Conservation (phyloP, 352 stramenopile species). For the Globisporangium spiculum region DNA sequence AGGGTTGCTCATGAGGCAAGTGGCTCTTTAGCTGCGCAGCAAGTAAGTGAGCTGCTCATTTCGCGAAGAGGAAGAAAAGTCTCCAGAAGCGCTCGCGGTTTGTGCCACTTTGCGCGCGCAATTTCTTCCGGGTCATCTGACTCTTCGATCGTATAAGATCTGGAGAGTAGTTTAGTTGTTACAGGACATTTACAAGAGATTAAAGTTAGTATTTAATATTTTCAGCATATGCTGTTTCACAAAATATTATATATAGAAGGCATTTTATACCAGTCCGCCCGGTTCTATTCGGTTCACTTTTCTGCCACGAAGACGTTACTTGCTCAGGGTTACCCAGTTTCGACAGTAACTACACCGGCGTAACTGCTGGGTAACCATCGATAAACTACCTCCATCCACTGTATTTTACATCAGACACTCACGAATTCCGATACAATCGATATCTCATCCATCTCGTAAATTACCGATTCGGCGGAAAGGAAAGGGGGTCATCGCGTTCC, state of each 20-base stretch:
- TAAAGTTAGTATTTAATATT: background rate
- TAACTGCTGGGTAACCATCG: background rate
- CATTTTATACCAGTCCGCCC: background rate
- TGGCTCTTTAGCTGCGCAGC: background rate
- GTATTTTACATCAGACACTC: background rate
- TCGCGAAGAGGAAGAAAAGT: background rate
- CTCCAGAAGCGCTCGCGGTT: background rate
- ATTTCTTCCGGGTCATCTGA: constrained; percentile 11
- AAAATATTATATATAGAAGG: background rate
- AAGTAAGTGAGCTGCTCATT: background rate
- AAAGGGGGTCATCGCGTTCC: background rate
- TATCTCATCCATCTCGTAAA: background rate
- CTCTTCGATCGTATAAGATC: background rate
- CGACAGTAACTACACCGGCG: background rate
- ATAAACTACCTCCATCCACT: background rate
- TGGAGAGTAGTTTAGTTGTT: background rate
- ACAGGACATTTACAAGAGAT: background rate
- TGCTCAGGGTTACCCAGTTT: background rate
- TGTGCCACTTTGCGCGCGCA: constrained; percentile 1
- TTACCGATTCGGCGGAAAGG: background rate
- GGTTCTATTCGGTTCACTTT: constrained; percentile 11
- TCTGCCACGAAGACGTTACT: background rate
- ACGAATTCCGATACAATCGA: background rate
- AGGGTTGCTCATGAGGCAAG: background rate
- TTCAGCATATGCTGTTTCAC: background rate